A percentile compares a stretch with the other conserved stretches of the same genome.
Evolutionary conservation across 2,329 filamentous ascomycete genomes (phyloP).

Genomic region (Colletotrichum eleusines): DNA sequence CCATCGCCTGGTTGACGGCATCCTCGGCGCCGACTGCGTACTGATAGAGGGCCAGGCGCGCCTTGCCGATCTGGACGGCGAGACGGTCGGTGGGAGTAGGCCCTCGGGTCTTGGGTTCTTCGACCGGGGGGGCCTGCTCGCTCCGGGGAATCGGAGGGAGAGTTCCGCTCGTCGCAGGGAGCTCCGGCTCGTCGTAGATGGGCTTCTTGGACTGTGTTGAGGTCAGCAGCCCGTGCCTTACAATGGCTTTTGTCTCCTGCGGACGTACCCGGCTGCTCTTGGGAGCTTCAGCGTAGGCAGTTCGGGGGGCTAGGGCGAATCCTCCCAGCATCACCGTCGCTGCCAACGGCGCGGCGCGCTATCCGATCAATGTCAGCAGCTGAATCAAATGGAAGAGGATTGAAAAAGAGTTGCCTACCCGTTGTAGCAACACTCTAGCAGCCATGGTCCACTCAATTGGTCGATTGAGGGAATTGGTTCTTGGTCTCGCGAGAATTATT

Average conservation of each 20-base stretch:
- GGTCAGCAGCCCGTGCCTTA: conserved; percentile 28
- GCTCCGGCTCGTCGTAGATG: conserved; percentile 82
- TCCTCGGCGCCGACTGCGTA: conserved; percentile 82
- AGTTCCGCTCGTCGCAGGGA: conserved; percentile 52
- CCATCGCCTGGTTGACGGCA: conserved; percentile 84
- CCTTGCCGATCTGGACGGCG: conserved; percentile 82
- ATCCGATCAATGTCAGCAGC: conserved; percentile 42
- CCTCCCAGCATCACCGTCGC: conserved; percentile 63
- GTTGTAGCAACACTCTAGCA: conserved; percentile 69
- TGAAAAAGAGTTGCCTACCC: conserved; percentile 56
- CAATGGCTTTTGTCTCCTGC: neutral
- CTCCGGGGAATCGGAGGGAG: conserved; percentile 49
- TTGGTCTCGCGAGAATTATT: conserved; percentile 44
- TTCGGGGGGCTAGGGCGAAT: conserved; percentile 61
- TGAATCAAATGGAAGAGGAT: neutral
- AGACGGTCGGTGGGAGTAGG: conserved; percentile 92
- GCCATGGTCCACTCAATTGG: conserved; percentile 69
- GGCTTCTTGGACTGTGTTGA: conserved; percentile 68
- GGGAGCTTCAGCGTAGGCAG: conserved; percentile 65
- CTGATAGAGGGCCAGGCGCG: conserved; percentile 82
- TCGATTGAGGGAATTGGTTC: conserved; percentile 44
- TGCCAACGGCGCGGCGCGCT: conserved; percentile 68
- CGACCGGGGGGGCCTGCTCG: conserved; percentile 47
- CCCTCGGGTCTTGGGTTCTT: conserved; percentile 52
- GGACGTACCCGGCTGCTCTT: conserved; percentile 40